These are phyloP conservation scores for Neckera pumila DNA, from an alignment of 225 moss, liverwort and hornwort genomes.

Conservation along the genomic window DNA sequence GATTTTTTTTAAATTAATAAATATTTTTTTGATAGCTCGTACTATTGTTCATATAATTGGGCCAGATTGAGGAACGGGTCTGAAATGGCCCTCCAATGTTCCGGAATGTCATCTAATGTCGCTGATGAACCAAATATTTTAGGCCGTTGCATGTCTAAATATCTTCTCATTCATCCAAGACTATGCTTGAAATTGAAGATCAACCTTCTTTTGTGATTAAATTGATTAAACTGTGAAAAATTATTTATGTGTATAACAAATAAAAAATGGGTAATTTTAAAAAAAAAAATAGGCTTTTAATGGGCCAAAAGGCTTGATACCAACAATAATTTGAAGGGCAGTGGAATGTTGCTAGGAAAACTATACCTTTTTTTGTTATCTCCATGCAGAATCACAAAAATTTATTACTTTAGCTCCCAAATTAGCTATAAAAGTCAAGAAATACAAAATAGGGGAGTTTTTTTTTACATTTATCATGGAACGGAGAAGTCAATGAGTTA, in stretches of 20 bases:
- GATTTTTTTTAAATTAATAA: too few relatives aligned
- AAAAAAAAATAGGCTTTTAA: background rate
- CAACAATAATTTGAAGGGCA: background rate
- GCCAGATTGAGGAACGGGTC: too few relatives aligned
- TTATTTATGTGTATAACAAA: background rate
- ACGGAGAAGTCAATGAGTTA: background rate
- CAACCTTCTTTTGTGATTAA: background rate
- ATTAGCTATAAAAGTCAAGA: background rate
- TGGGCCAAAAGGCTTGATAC: background rate
- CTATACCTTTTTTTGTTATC: background rate
- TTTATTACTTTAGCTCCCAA: too few relatives aligned
- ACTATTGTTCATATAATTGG: too few relatives aligned
- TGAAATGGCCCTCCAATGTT: too few relatives aligned
- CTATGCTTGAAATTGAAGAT: too few relatives aligned
- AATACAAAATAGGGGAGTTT: background rate
- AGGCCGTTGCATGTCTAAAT: background rate
- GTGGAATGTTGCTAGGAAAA: background rate
- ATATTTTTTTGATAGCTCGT: too few relatives aligned
- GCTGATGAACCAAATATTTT: background rate
- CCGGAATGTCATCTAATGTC: too few relatives aligned
- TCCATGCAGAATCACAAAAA: rapidly evolving
- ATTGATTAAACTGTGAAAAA: background rate
- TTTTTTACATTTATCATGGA: background rate
- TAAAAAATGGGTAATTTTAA: background rate
- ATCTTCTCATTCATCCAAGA: too few relatives aligned